phyloP scores from a whole-genome alignment of 2,329 filamentous ascomycete genomes.

The Cercospora berteroae region DNA sequence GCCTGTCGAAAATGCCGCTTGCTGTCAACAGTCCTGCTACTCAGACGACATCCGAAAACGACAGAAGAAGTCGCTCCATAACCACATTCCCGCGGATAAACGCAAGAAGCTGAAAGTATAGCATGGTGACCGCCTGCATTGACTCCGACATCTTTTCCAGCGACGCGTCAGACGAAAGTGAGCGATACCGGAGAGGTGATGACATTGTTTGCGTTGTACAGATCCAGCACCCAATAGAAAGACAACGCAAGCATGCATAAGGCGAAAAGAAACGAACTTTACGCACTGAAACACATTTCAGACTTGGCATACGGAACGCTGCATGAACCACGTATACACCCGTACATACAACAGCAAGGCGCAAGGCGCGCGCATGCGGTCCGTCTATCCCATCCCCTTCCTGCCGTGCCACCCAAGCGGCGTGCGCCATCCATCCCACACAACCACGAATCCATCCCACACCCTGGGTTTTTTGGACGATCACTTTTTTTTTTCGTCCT shows the following conservation, averaged over 20 bases:
- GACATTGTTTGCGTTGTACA: slow-evolving; percentile 18
- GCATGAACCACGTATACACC: slow-evolving; percentile 5
- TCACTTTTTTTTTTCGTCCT: not conserved
- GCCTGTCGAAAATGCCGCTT: slow-evolving; percentile 42
- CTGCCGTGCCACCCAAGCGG: not conserved
- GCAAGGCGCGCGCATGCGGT: not conserved
- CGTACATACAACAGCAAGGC: not conserved
- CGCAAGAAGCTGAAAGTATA: slow-evolving; percentile 11
- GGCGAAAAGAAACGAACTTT: not conserved
- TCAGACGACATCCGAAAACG: slow-evolving; percentile 37
- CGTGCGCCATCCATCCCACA: not conserved
- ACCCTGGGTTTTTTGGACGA: not conserved
- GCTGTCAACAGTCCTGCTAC: slow-evolving; percentile 37
- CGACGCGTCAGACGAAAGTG: not conserved
- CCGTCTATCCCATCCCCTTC: not conserved
- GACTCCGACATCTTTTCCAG: not conserved
- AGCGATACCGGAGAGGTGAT: not conserved
- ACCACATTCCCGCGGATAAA: slow-evolving; percentile 34
- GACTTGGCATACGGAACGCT: not conserved
- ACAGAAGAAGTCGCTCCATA: slow-evolving; percentile 44
- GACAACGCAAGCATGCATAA: not conserved
- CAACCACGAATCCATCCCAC: not conserved
- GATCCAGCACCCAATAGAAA: not conserved
- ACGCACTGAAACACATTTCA: not conserved
- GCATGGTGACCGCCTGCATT: not conserved